phyloP scores from a whole-genome alignment of 345 rosid genomes.

The Murraya paniculata region DNA sequence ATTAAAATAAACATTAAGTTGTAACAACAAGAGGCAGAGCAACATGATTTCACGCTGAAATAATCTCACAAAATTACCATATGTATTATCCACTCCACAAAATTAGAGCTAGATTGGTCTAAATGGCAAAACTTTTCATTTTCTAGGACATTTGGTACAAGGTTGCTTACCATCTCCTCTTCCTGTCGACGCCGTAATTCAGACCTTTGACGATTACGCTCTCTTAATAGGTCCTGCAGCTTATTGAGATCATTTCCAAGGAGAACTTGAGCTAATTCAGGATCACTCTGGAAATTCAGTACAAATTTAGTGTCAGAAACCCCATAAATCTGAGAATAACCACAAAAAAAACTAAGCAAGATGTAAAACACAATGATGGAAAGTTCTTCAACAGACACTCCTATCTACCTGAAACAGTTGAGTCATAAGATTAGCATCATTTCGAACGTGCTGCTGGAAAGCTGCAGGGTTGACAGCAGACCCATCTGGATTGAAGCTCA shows the following conservation, averaged over 20 bases:
- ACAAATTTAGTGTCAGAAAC: conserved; percentile 5
- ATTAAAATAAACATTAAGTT: not conserved
- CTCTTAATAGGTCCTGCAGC: conserved; percentile 69
- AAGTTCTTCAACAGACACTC: not conserved
- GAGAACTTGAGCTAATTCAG: conserved; percentile 85
- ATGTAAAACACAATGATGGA: not conserved
- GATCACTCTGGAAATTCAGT: conserved; percentile 53
- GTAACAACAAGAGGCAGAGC: too few species aligned
- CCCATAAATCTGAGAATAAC: not conserved
- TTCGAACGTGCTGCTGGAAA: conserved; percentile 75
- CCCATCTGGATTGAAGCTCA: conserved; percentile 78
- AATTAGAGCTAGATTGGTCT: conserved; percentile 1
- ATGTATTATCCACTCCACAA: not conserved
- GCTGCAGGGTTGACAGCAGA: conserved; percentile 91
- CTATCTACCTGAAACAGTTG: conserved; percentile 78
- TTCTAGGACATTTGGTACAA: conserved; percentile 7
- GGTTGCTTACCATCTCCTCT: conserved; percentile 74
- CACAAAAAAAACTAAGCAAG: not conserved
- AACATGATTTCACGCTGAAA: too few species aligned
- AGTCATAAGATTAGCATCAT: conserved; percentile 72
- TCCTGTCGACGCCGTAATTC: conserved; percentile 61
- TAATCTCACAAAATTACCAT: too few species aligned
- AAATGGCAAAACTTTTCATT: not conserved
- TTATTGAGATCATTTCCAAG: conserved; percentile 81
- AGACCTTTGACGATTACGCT: conserved; percentile 70